These are phyloP conservation scores for Spathaspora passalidarum DNA, from an alignment of 805 yeast species.

Conservation along the genomic window DNA sequence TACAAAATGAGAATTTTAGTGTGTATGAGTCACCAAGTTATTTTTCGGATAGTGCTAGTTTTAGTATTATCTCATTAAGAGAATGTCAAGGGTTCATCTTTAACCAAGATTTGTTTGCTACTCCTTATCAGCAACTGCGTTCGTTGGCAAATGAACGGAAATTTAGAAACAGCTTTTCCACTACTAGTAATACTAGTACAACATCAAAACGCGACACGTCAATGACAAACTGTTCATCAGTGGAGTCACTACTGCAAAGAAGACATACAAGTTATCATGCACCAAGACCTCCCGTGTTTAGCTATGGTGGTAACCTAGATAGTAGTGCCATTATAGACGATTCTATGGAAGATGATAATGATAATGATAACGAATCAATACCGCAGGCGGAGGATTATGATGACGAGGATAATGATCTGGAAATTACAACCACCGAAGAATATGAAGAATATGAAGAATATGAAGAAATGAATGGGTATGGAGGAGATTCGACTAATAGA, in stretches of 20 bases:
- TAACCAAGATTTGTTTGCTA: constrained; percentile 75
- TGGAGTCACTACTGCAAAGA: constrained; percentile 7
- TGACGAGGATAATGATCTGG: constrained; percentile 12
- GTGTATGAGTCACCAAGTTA: constrained; percentile 46
- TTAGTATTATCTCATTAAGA: constrained; percentile 43
- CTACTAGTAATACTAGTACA: background rate
- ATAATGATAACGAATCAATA: constrained; percentile 5
- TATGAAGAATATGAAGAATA: constrained; percentile 12
- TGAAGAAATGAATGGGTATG: constrained; percentile 18
- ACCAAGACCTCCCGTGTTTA: constrained; percentile 18
- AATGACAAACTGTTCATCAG: constrained; percentile 1
- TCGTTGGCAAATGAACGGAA: constrained; percentile 33
- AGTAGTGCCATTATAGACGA: constrained; percentile 18
- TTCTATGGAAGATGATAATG: constrained; percentile 11
- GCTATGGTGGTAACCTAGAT: constrained; percentile 5
- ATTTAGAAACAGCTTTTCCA: constrained; percentile 12
- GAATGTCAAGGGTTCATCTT: constrained; percentile 75
- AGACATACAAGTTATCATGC: constrained; percentile 31
- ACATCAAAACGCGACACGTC: background rate
- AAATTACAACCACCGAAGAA: constrained; percentile 6
- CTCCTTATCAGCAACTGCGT: constrained; percentile 59
- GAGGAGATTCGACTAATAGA: constrained; percentile 20
- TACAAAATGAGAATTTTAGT: constrained; percentile 51
- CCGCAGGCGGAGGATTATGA: constrained; percentile 9
- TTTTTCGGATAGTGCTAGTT: constrained; percentile 22